Conservation (phyloP, 2,329 filamentous ascomycete species). For the Monosporascus sp. region DNA sequence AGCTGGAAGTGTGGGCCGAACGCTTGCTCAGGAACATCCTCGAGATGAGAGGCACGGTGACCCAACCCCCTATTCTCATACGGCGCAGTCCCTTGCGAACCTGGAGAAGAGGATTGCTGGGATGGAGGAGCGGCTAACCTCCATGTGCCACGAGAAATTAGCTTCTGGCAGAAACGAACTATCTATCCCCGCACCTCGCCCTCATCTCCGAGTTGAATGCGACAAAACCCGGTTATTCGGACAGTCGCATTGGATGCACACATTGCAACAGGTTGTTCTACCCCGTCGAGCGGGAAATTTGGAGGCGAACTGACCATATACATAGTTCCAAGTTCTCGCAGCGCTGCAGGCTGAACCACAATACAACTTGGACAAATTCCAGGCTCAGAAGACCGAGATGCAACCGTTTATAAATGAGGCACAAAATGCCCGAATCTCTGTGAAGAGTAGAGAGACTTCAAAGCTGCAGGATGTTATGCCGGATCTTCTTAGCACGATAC, state of each 20-base stretch:
- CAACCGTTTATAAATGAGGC: constrained; percentile 7
- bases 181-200: constrained; percentile 9
- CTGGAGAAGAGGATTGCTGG: neutral
- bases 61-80: neutral
- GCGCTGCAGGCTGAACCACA: constrained; percentile 11
- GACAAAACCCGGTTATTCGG: constrained; percentile 18
- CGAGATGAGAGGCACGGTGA: too few species aligned
- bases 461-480: constrained; percentile 11
- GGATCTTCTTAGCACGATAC: constrained; percentile 10
- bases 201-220: constrained; percentile 11
- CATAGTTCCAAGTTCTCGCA: constrained; percentile 11
- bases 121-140: neutral
- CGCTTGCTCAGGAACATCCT: too few species aligned
- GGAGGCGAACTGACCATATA: constrained; percentile 1
- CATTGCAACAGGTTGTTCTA: constrained; percentile 10
- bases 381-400: constrained; percentile 2
- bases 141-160: neutral
- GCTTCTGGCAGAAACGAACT: neutral
- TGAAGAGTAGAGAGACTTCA: constrained; percentile 6
- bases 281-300: neutral
- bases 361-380: constrained; percentile 3
- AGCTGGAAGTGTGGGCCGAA: too few species aligned
- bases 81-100: neutral
- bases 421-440: constrained; percentile 5
- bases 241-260: constrained; percentile 16